Conservation (phyloP, 805 yeast species). For the Dipodascus albidus region DNA sequence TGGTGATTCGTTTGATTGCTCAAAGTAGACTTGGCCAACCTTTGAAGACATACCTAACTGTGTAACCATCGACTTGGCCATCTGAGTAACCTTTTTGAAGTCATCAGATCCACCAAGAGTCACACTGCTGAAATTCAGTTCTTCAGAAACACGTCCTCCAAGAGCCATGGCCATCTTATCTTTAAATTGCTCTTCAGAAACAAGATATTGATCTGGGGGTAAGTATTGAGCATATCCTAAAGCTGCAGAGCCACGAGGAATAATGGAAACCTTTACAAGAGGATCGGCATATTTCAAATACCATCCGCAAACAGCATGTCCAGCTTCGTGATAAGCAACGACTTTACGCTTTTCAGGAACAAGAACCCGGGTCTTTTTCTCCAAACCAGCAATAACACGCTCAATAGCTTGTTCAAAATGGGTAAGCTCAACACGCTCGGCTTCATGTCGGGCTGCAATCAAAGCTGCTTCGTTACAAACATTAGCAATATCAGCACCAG, state of each 20-base stretch:
- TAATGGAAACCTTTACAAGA: conserved; percentile 80
- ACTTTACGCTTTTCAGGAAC: conserved; percentile 71
- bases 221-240: conserved; percentile 92
- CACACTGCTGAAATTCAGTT: conserved; percentile 73
- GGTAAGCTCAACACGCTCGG: conserved; percentile 44
- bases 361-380: conserved; percentile 68
- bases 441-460: conserved; percentile 75
- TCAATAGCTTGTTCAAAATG: conserved; percentile 92
- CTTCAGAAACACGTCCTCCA: conserved; percentile 90
- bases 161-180: conserved; percentile 91
- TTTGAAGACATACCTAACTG: conserved; percentile 79
- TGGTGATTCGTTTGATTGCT: conserved; percentile 36
- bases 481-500: conserved; percentile 95
- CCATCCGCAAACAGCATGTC: conserved; percentile 97
- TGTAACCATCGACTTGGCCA: conserved; percentile 85
- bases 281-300: conserved; percentile 82
- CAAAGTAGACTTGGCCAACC: conserved; percentile 57
- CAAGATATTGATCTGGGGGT: conserved; percentile 78
- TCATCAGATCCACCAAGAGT: conserved; percentile 92
- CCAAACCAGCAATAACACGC: conserved; percentile 90
- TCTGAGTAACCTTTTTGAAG: conserved; percentile 78
- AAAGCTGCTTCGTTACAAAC: conserved; percentile 91
- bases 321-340: conserved; percentile 94
- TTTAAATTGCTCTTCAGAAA: conserved; percentile 60
- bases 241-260: conserved; percentile 92